Percentiles rank a stretch among this genome's conserved stretches.
phyloP scores from a whole-genome alignment of 345 rosid species.

The Boechera stricta region DNA sequence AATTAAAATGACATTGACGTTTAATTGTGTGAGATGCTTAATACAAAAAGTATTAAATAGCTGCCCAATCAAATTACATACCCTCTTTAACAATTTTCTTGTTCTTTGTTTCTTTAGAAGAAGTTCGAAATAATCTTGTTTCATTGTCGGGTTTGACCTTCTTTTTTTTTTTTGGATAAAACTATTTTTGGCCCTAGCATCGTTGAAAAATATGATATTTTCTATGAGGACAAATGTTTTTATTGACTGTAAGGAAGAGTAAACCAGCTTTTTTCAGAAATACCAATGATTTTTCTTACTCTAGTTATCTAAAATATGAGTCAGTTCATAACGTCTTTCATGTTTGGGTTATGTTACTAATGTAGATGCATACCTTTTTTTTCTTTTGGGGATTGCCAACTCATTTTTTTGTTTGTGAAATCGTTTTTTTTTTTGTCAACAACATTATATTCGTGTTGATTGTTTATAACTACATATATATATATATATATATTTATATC shows the following conservation, averaged over 20 bases:
- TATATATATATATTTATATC: not conserved
- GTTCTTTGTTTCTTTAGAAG: slow-evolving; percentile 17
- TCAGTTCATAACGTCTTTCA: slow-evolving; percentile 31
- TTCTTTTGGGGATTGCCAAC: not conserved
- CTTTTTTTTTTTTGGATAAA: not conserved
- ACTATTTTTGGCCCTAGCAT: slow-evolving; percentile 22
- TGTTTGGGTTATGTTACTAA: not conserved
- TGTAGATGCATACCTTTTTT: not conserved
- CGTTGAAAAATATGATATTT: slow-evolving; percentile 13
- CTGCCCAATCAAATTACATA: slow-evolving; percentile 34
- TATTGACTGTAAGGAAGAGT: slow-evolving; percentile 25
- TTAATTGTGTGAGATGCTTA: not conserved
- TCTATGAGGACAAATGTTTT: slow-evolving; percentile 18
- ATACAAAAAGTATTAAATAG: slow-evolving; percentile 31
- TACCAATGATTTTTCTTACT: not conserved
- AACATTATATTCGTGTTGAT: no score
- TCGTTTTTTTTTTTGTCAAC: not conserved
- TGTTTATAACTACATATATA: not conserved
- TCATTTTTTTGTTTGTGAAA: not conserved
- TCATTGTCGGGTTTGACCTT: not conserved
- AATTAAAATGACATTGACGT: slow-evolving; percentile 17
- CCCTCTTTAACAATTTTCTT: not conserved
- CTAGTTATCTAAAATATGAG: not conserved
- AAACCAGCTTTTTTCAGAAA: not conserved
- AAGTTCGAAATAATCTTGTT: not conserved